Evolutionary conservation across 306 rosid genomes (phyloP).

Genomic region (Inga leiocalycina): DNA sequence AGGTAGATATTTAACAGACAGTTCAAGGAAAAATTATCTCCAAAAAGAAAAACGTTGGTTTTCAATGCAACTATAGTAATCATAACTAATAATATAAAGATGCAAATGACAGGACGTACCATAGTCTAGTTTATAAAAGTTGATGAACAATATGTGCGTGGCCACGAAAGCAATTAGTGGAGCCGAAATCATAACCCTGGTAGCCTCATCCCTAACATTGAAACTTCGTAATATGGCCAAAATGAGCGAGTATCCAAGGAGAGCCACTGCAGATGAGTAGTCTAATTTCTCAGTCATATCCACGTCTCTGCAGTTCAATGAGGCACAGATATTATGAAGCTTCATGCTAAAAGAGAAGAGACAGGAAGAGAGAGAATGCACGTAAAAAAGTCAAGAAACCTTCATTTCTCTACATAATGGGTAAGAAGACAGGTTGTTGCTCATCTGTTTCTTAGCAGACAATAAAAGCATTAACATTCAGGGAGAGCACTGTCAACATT

Average conservation of each 20-base stretch:
- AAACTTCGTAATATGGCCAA: constrained; percentile 63
- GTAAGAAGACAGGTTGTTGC: constrained; percentile 1
- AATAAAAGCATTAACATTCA: background rate
- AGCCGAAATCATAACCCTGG: constrained; percentile 78
- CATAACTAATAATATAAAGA: background rate
- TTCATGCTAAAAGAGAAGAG: background rate
- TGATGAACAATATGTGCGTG: constrained; percentile 74
- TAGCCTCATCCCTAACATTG: constrained; percentile 64
- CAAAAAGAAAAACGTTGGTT: background rate
- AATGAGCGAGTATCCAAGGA: constrained; percentile 78
- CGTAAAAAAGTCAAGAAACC: background rate
- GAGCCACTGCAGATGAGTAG: constrained; percentile 69
- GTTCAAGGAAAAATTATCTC: background rate
- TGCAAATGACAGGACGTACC: constrained; percentile 46
- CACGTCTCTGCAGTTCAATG: constrained; percentile 60
- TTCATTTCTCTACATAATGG: constrained; percentile 11
- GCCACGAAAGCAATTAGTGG: constrained; percentile 70
- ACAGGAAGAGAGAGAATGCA: background rate
- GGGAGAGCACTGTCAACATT: background rate
- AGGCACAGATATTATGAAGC: background rate
- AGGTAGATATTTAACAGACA: background rate
- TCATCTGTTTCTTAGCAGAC: background rate
- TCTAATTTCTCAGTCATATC: constrained; percentile 66
- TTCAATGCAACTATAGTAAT: background rate
- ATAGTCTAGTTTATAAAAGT: constrained; percentile 64